Percentiles rank a stretch among this genome's conserved stretches.
Conservation (phyloP, 2,329 filamentous ascomycete species). For the Apiospora rasikravindrae region DNA sequence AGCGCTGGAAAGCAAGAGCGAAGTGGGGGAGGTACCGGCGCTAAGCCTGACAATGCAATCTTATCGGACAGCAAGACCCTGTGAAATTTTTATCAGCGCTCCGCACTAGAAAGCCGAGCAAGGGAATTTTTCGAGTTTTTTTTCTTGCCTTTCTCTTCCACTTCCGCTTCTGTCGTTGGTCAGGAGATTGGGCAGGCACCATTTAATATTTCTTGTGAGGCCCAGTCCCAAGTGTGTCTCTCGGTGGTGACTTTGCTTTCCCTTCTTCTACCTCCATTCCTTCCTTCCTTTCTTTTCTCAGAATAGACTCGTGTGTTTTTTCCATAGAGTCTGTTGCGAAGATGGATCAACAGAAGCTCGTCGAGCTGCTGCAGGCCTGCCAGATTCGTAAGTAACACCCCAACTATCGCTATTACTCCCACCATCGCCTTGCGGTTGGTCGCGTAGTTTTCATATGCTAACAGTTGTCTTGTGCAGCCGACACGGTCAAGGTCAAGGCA, state of each 20-base stretch:
- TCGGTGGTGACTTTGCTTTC: constrained; percentile 18
- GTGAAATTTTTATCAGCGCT: constrained; percentile 19
- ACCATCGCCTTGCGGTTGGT: background rate
- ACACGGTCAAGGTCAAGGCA: constrained; percentile 87
- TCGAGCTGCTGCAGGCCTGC: constrained; percentile 85
- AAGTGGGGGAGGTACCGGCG: constrained; percentile 13
- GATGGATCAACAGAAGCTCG: constrained; percentile 85
- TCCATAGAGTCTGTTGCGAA: constrained; percentile 27
- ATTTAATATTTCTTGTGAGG: constrained; percentile 14
- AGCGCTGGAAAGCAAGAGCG: background rate
- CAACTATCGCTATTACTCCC: background rate
- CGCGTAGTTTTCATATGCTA: background rate
- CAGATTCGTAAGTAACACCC: constrained; percentile 72
- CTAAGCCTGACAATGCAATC: constrained; percentile 15
- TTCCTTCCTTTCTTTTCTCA: constrained; percentile 18
- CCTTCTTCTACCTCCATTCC: constrained; percentile 9
- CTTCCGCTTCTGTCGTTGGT: constrained; percentile 14
- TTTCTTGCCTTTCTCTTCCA: constrained; percentile 16
- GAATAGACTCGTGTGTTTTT: constrained; percentile 13
- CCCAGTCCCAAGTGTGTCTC: background rate
- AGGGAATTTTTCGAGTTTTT: background rate
- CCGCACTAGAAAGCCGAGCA: constrained; percentile 14
- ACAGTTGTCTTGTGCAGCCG: constrained; percentile 58
- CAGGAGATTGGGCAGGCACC: constrained; percentile 24
- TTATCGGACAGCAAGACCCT: constrained; percentile 20